phyloP scores from a whole-genome alignment of 2,329 filamentous ascomycete genomes.

The Aspergillus udagawae region DNA sequence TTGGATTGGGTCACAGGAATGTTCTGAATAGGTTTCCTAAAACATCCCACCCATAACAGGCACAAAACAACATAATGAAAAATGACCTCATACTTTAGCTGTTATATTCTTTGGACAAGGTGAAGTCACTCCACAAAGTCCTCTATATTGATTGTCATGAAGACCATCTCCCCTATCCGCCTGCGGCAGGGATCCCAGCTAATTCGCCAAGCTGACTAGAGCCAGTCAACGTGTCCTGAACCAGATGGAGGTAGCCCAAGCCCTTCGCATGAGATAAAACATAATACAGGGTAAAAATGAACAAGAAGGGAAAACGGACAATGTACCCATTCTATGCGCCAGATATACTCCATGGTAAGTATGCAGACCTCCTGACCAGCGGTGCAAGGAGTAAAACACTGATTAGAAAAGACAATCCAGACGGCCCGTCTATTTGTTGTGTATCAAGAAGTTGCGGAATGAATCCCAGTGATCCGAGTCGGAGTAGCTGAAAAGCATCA shows the following conservation, averaged over 20 bases:
- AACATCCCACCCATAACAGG: neutral
- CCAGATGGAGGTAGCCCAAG: neutral
- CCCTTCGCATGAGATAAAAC: constrained; percentile 1
- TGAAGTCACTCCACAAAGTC: neutral
- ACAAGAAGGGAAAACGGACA: constrained; percentile 7
- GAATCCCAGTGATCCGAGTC: constrained; percentile 89
- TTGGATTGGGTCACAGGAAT: neutral
- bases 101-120: neutral
- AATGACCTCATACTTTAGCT: neutral
- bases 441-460: constrained; percentile 76
- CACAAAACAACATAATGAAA: neutral
- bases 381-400: neutral
- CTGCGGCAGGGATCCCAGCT: constrained; percentile 7
- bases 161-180: constrained; percentile 10
- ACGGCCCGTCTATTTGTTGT: constrained; percentile 60
- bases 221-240: neutral
- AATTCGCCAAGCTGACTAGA: neutral
- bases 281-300: constrained; percentile 11
- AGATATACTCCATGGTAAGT: constrained; percentile 13
- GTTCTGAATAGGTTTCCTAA: neutral
- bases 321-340: constrained; percentile 20
- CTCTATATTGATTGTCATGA: neutral
- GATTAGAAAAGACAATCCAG: neutral
- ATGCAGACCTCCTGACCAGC: neutral
- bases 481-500: constrained; percentile 51